Conservation (phyloP, 441 rosid genomes). For the Erysimum pusillum region DNA sequence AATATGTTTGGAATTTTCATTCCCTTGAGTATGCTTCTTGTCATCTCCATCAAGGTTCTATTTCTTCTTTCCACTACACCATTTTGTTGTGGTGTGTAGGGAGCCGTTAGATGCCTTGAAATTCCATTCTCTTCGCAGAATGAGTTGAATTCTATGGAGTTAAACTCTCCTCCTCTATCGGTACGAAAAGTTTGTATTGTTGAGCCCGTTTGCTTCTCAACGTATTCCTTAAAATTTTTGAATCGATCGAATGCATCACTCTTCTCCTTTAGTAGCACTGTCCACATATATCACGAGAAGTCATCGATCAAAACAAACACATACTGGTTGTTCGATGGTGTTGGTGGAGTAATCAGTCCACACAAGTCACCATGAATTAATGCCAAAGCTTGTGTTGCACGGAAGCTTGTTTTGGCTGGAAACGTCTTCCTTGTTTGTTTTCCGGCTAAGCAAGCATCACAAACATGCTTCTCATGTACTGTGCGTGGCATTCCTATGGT, state of each 20-base stretch:
- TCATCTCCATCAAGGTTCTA: no score
- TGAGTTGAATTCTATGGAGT: no score
- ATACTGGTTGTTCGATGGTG: not conserved
- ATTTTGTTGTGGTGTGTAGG: no score
- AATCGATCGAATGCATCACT: not conserved
- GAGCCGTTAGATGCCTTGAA: no score
- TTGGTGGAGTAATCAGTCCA: not conserved
- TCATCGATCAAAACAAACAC: not conserved
- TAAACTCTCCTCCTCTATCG: no score
- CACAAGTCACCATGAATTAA: not conserved
- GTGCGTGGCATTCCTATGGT: not conserved
- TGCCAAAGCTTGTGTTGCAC: not conserved
- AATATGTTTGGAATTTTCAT: no score
- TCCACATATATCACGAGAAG: not conserved
- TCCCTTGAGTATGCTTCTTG: no score
- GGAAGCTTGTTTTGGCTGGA: not conserved
- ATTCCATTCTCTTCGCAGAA: no score
- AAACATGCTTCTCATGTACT: not conserved
- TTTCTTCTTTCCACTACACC: no score
- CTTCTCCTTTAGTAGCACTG: not conserved
- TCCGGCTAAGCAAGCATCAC: not conserved
- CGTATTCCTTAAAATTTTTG: not conserved
- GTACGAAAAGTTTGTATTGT: no score
- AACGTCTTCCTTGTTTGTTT: not conserved
- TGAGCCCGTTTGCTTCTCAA: no score